phyloP scores from a whole-genome alignment of 352 stramenopile genomes.

The Pseudoperonospora humuli region DNA sequence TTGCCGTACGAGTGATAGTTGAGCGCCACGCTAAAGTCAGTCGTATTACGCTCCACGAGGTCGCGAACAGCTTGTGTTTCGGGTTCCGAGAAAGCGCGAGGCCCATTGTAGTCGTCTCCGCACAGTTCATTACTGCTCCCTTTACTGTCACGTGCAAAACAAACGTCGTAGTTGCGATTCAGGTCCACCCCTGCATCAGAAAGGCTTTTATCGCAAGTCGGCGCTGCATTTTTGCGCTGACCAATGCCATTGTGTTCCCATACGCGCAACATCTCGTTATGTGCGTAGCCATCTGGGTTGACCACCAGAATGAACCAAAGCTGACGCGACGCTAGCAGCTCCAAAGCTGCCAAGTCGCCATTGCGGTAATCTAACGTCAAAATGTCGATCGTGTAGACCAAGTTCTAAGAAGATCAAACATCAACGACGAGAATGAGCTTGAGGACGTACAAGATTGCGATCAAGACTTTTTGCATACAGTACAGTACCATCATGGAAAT shows the following conservation, averaged over 20 bases:
- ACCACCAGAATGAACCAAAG: conserved; percentile 82
- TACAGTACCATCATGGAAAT: conserved; percentile 77
- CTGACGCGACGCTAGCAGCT: conserved; percentile 57
- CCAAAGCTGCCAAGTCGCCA: conserved; percentile 39
- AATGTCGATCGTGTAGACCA: conserved; percentile 79
- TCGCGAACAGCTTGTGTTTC: conserved; percentile 67
- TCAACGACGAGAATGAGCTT: conserved; percentile 1
- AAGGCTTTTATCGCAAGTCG: conserved; percentile 24
- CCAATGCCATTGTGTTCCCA: conserved; percentile 42
- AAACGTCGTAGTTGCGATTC: conserved; percentile 83
- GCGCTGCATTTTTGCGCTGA: conserved; percentile 62
- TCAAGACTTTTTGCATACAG: not conserved
- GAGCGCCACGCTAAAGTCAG: conserved; percentile 52
- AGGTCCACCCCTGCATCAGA: conserved; percentile 60
- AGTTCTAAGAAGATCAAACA: conserved; percentile 30
- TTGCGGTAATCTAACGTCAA: conserved; percentile 51
- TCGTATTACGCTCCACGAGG: conserved; percentile 43
- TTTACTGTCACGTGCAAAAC: conserved; percentile 49
- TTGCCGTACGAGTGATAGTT: conserved; percentile 85
- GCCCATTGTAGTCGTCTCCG: conserved; percentile 66
- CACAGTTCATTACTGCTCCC: conserved; percentile 63
- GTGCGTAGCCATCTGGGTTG: conserved; percentile 76
- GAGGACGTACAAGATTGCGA: not conserved
- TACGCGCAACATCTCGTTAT: conserved; percentile 54
- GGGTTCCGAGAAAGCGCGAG: conserved; percentile 67